Evolutionary conservation across 2,329 filamentous ascomycete species (phyloP).

Genomic region (Epichloe elymi): DNA sequence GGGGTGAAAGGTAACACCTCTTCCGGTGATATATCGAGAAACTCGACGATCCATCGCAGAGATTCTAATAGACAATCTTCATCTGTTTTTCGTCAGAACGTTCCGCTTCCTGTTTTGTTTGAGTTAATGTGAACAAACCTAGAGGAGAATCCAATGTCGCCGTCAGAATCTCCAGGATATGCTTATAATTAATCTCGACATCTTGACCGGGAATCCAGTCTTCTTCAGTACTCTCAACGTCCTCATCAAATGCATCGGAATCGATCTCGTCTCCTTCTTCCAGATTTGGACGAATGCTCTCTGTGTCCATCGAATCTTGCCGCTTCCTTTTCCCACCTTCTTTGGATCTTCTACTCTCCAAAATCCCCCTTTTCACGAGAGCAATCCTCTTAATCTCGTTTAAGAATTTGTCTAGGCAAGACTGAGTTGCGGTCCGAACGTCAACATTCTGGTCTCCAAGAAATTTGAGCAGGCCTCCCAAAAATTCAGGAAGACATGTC

Average conservation of each 20-base stretch:
- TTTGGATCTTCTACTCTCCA: slow-evolving; percentile 65
- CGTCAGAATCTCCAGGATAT: slow-evolving; percentile 83
- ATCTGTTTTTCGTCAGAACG: slow-evolving; percentile 34
- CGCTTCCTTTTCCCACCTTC: slow-evolving; percentile 56
- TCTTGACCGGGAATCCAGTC: slow-evolving; percentile 98
- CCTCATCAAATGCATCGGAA: slow-evolving; percentile 43
- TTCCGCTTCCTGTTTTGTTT: neutral
- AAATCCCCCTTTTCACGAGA: slow-evolving; percentile 79
- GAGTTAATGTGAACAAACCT: slow-evolving; percentile 34
- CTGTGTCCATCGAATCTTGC: slow-evolving; percentile 55
- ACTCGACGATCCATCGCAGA: slow-evolving; percentile 87
- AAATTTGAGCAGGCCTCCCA: slow-evolving; percentile 81
- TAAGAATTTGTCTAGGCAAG: slow-evolving; percentile 78
- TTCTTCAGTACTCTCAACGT: slow-evolving; percentile 58
- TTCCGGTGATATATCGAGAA: slow-evolving; percentile 93
- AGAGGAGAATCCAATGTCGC: slow-evolving; percentile 73
- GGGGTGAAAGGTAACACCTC: slow-evolving; percentile 94
- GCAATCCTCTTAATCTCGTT: slow-evolving; percentile 91
- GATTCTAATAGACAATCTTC: slow-evolving; percentile 87
- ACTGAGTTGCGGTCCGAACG: slow-evolving; percentile 88
- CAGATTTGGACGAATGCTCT: slow-evolving; percentile 42
- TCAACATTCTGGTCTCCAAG: slow-evolving; percentile 83
- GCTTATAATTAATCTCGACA: slow-evolving; percentile 84
- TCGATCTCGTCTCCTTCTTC: slow-evolving; percentile 50
- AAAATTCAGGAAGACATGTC: slow-evolving; percentile 79